Evolutionary conservation across 1,284 basidiomycete genomes (phyloP).

Genomic region (Heterobasidion annosum): DNA sequence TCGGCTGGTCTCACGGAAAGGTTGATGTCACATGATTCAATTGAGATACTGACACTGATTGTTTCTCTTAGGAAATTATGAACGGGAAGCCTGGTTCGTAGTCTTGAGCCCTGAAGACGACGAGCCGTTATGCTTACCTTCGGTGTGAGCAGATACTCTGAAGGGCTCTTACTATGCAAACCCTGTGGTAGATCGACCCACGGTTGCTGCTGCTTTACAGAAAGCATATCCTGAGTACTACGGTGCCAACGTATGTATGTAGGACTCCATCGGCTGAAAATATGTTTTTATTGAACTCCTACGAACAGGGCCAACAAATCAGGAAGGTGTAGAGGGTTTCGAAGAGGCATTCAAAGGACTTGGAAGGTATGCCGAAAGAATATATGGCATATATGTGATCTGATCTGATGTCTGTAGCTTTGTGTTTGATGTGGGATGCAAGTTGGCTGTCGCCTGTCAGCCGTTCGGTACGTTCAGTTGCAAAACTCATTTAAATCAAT

Average conservation of each 20-base stretch:
- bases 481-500: slow-evolving; percentile 2
- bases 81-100: slow-evolving; percentile 73
- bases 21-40: slow-evolving; percentile 22
- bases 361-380: slow-evolving; percentile 40
- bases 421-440: slow-evolving; percentile 71
- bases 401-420: slow-evolving; percentile 35
- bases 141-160: slow-evolving; percentile 46
- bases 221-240: slow-evolving; percentile 72
- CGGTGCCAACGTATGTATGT: slow-evolving; percentile 65
- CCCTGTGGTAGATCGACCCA: slow-evolving; percentile 58
- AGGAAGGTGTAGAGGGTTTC: slow-evolving; percentile 62
- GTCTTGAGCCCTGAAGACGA: background rate
- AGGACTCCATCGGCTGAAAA: background rate
- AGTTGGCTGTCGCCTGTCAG: slow-evolving; percentile 80
- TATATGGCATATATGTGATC: background rate
- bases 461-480: slow-evolving; percentile 54
- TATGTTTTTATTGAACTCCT: background rate
- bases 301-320: slow-evolving; percentile 55
- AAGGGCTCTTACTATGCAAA: slow-evolving; percentile 95
- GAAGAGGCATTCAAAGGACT: slow-evolving; percentile 81
- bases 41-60: background rate
- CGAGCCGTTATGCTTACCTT: background rate
- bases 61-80: slow-evolving; percentile 70
- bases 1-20: slow-evolving; percentile 93
- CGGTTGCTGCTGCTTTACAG: slow-evolving; percentile 44